Evolutionary conservation across 129 eudicot species (phyloP).

Genomic region (Scalesia atractyloides): DNA sequence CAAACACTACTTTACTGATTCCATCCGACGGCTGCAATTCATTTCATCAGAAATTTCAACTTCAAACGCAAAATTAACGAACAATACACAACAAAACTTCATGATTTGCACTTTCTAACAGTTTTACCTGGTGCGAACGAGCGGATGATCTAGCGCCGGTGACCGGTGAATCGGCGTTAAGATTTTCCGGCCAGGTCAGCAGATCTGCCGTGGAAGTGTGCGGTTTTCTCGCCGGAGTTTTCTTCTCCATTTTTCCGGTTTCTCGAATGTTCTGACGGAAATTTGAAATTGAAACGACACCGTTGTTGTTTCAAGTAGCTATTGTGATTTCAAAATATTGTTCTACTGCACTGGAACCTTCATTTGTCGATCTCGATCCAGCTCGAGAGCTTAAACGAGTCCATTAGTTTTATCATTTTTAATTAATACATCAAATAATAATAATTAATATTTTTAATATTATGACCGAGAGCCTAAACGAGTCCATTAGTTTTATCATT

Average conservation of each 20-base stretch:
- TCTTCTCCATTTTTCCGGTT: constrained; percentile 45
- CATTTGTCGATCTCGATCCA: too few species aligned
- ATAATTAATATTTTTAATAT: too few species aligned
- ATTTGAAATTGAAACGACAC: constrained; percentile 26
- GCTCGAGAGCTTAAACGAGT: too few species aligned
- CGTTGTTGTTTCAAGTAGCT: constrained; percentile 22
- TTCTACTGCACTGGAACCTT: background rate
- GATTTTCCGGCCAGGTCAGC: constrained; percentile 82
- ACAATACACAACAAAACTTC: background rate
- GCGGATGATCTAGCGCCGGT: constrained; percentile 45
- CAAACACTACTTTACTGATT: constrained; percentile 90
- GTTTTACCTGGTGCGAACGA: constrained; percentile 64
- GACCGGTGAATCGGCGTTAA: constrained; percentile 59
- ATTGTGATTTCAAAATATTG: constrained; percentile 6
- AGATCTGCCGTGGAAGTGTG: constrained; percentile 97
- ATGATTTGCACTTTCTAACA: too few species aligned
- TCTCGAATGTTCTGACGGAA: constrained; percentile 16
- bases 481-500: too few species aligned
- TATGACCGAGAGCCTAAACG: too few species aligned
- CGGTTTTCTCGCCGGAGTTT: constrained; percentile 85
- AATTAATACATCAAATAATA: too few species aligned
- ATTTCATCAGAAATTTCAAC: background rate
- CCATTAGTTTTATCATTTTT: too few species aligned
- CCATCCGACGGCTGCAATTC: constrained; percentile 92
- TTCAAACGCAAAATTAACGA: background rate